Percentiles rank a stretch among this genome's conserved stretches.
These are phyloP conservation scores for Penicillium sp. DNA, from an alignment of 2,329 filamentous ascomycete species.

Conservation along the genomic window DNA sequence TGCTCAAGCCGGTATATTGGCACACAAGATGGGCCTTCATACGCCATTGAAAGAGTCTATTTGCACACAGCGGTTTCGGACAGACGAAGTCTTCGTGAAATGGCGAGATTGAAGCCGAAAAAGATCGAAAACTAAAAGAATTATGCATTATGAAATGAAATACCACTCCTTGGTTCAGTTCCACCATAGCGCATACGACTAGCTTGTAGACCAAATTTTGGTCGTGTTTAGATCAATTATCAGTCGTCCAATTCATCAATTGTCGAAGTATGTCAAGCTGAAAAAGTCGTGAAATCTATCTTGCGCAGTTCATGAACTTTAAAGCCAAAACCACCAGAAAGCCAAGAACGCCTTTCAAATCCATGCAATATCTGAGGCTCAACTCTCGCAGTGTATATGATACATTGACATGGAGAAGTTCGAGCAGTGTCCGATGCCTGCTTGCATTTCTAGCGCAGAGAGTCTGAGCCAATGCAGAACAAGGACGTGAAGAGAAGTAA, in stretches of 20 bases:
- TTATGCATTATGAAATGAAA: slow-evolving; percentile 23
- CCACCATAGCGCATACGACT: no score
- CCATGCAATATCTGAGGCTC: no score
- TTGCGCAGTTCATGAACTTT: no score
- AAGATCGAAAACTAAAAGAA: slow-evolving; percentile 4
- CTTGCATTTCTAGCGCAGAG: slow-evolving; percentile 3
- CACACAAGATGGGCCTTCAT: slow-evolving; percentile 71
- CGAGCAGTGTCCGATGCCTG: slow-evolving; percentile 1
- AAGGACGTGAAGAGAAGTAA: not conserved
- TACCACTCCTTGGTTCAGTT: no score
- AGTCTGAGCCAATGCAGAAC: not conserved
- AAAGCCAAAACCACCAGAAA: no score
- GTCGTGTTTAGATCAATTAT: no score
- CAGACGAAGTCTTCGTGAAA: slow-evolving; percentile 72
- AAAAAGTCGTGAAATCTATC: no score
- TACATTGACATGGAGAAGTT: not conserved
- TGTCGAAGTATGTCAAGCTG: no score
- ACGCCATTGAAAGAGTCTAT: slow-evolving; percentile 75
- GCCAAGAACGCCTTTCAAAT: not conserved
- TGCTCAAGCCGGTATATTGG: slow-evolving; percentile 85
- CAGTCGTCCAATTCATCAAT: no score
- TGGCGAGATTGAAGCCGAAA: slow-evolving; percentile 56
- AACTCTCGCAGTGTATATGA: no score
- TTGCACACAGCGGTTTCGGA: slow-evolving; percentile 77
- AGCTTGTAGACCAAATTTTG: no score